Evolutionary conservation across 345 rosid genomes (phyloP).

Genomic region (Moringa oleifera): DNA sequence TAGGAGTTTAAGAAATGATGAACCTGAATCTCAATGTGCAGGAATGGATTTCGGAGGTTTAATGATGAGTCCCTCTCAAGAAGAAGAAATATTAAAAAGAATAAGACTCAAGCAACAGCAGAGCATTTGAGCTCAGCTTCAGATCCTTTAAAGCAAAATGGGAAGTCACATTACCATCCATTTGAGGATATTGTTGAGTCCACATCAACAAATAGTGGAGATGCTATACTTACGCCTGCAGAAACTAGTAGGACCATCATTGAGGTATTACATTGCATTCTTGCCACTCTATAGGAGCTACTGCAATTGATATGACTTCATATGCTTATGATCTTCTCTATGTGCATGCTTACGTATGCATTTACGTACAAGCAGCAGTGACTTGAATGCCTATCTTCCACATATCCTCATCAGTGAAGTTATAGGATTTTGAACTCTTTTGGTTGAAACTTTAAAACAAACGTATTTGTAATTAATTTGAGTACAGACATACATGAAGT

Average conservation of each 20-base stretch:
- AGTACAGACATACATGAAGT: too few relatives aligned
- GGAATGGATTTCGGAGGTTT: slow-evolving; percentile 41
- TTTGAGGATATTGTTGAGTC: slow-evolving; percentile 70
- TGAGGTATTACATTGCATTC: slow-evolving; percentile 63
- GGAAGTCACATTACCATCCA: slow-evolving; percentile 57
- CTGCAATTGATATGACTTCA: background rate
- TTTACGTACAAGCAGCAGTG: background rate
- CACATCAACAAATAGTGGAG: slow-evolving; percentile 30
- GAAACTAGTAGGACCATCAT: slow-evolving; percentile 79
- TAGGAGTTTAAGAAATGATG: background rate
- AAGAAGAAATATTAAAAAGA: slow-evolving; percentile 40
- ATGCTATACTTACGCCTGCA: slow-evolving; percentile 55
- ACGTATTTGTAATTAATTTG: too few relatives aligned
- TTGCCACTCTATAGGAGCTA: slow-evolving; percentile 13
- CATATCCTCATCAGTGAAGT: background rate
- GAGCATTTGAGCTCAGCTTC: slow-evolving; percentile 55
- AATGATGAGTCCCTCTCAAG: slow-evolving; percentile 24
- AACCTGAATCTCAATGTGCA: slow-evolving; percentile 12
- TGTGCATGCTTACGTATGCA: slow-evolving; percentile 11
- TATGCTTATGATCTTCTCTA: slow-evolving; percentile 5
- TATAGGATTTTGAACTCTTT: too few relatives aligned
- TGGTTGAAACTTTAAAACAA: too few relatives aligned
- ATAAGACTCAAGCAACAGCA: slow-evolving; percentile 49
- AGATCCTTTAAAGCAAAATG: slow-evolving; percentile 54
- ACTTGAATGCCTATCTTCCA: background rate